These are phyloP conservation scores for Pyrus communis DNA, from an alignment of 306 rosid species.

Conservation along the genomic window DNA sequence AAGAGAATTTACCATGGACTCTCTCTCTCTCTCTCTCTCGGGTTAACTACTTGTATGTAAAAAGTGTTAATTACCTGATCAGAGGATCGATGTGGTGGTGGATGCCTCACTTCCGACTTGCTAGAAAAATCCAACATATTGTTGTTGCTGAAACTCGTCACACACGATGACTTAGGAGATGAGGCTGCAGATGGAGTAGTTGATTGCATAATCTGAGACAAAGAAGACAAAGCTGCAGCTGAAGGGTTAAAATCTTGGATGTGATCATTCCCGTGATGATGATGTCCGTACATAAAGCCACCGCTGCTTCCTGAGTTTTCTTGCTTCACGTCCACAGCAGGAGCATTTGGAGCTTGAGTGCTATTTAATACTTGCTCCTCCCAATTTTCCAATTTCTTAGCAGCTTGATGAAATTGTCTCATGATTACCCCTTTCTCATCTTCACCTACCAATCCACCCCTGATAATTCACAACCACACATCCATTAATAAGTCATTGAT, in stretches of 20 bases:
- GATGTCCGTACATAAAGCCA: constrained; percentile 48
- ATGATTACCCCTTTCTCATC: constrained; percentile 47
- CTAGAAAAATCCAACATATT: constrained; percentile 71
- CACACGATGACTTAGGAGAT: constrained; percentile 70
- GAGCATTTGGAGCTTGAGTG: constrained; percentile 32
- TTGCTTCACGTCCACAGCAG: constrained; percentile 55
- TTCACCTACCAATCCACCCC: constrained; percentile 65
- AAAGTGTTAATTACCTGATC: constrained; percentile 41
- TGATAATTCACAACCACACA: constrained; percentile 2
- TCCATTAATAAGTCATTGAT: not conserved
- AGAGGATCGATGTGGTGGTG: constrained; percentile 60
- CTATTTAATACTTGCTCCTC: constrained; percentile 37
- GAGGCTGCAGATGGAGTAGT: constrained; percentile 12
- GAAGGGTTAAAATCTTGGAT: constrained; percentile 34
- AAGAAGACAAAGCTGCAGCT: constrained; percentile 17
- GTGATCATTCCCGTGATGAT: not conserved
- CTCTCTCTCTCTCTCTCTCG: not conserved
- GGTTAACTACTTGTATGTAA: not conserved
- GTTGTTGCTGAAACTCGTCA: constrained; percentile 65
- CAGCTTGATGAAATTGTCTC: constrained; percentile 30
- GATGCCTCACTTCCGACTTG: constrained; percentile 41
- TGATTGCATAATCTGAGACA: constrained; percentile 41
- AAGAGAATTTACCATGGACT: not conserved
- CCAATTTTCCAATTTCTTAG: constrained; percentile 62
- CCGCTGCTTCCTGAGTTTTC: constrained; percentile 39